Evolutionary conservation across 176 grass and related monocot genomes (phyloP).

Genomic region (Ensete ventricosum): DNA sequence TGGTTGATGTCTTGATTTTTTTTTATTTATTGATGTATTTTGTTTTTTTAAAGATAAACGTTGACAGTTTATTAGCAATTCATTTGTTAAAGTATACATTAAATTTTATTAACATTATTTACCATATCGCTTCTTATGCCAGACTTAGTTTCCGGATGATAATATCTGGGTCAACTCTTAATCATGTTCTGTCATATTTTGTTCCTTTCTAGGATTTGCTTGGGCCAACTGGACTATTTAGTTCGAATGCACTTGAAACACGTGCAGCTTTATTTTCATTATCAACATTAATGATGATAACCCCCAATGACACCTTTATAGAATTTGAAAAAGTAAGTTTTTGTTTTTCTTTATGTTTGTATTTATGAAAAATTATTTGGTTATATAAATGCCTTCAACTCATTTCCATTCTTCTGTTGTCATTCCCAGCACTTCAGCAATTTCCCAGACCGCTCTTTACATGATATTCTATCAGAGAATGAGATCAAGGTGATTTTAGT

Average conservation of each 20-base stretch:
- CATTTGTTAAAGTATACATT: too few species aligned
- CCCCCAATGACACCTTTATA: constrained; percentile 69
- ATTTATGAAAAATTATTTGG: constrained; percentile 10
- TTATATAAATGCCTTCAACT: constrained; percentile 13
- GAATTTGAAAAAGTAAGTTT: constrained; percentile 76
- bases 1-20: too few species aligned
- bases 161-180: too few species aligned
- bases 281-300: constrained; percentile 80
- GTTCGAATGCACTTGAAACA: constrained; percentile 45
- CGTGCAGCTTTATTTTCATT: constrained; percentile 58
- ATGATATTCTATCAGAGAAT: constrained; percentile 62
- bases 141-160: too few species aligned
- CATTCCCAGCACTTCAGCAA: constrained; percentile 64
- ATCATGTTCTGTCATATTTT: not conserved
- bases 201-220: constrained; percentile 68
- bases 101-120: too few species aligned
- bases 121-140: too few species aligned
- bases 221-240: constrained; percentile 60
- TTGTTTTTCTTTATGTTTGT: constrained; percentile 20
- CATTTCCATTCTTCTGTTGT: constrained; percentile 20
- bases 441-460: constrained; percentile 56
- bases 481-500: constrained; percentile 68
- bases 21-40: too few species aligned
- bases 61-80: too few species aligned
- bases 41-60: too few species aligned